Evolutionary conservation across 148 eudicot species (phyloP).

Genomic region (Suaeda aralocaspica): DNA sequence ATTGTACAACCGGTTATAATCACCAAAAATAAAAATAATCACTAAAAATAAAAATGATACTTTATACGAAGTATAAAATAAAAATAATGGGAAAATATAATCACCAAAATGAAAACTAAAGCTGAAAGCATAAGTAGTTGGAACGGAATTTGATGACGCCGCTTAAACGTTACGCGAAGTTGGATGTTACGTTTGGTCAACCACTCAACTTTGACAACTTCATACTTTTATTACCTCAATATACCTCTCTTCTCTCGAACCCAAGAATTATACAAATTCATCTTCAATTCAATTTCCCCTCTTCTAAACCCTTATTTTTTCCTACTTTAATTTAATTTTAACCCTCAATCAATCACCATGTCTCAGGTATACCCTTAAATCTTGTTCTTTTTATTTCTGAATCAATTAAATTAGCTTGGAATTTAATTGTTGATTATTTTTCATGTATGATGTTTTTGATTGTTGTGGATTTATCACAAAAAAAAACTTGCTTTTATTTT

Average conservation of each 20-base stretch:
- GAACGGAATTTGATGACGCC: constrained; percentile 6
- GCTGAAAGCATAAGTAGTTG: no score
- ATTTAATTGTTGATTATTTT: background rate
- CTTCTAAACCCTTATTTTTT: no score
- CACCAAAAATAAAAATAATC: no score
- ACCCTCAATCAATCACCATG: constrained; percentile 15
- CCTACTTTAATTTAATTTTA: background rate
- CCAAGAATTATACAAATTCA: background rate
- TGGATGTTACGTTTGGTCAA: background rate
- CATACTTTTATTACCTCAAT: background rate
- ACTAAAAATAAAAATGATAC: no score
- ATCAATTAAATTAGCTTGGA: no score
- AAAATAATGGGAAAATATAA: no score
- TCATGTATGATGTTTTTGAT: background rate
- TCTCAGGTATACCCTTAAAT: constrained; percentile 21
- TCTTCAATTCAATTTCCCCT: background rate
- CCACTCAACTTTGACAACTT: constrained; percentile 6
- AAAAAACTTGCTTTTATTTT: background rate
- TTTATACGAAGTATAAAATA: no score
- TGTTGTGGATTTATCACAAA: background rate
- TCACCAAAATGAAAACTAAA: no score
- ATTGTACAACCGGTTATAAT: no score
- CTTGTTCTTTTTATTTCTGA: background rate
- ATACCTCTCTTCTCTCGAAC: background rate
- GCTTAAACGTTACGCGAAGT: constrained; percentile 25